Conservation (phyloP, 176 grass and related monocot genomes). For the Paspalum notatum region DNA sequence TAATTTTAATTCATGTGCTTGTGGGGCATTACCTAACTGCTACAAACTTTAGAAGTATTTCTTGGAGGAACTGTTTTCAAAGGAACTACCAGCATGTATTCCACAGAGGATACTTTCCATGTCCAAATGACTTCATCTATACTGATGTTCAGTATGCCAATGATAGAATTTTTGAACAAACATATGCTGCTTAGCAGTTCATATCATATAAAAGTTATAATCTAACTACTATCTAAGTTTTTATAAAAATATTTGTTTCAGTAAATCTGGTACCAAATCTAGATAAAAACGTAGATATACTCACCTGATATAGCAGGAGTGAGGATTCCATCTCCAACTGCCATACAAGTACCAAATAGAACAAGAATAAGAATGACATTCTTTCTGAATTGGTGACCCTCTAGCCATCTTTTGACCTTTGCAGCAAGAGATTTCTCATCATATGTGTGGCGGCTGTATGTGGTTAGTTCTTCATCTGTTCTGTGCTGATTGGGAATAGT, state of each 20-base stretch:
- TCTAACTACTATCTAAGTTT: neutral
- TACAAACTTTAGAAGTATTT: neutral
- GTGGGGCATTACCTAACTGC: neutral
- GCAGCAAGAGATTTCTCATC: slow-evolving; percentile 71
- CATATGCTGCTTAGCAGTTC: neutral
- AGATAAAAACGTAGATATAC: neutral
- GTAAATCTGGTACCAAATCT: slow-evolving; percentile 16
- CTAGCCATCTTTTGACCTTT: slow-evolving; percentile 77
- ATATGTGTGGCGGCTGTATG: slow-evolving; percentile 69
- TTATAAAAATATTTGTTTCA: neutral
- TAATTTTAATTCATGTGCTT: neutral
- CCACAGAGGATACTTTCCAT: neutral
- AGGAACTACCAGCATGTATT: neutral
- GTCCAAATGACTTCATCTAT: neutral
- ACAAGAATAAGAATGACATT: slow-evolving; percentile 78
- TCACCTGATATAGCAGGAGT: slow-evolving; percentile 91
- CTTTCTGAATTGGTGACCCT: slow-evolving; percentile 58
- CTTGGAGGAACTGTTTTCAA: neutral
- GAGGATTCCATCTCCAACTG: slow-evolving; percentile 87
- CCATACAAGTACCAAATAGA: slow-evolving; percentile 84
- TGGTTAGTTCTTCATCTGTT: slow-evolving; percentile 80
- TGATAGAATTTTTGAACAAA: neutral
- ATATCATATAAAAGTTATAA: slow-evolving; percentile 21
- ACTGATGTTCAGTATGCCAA: neutral
- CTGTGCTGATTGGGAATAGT: slow-evolving; percentile 86